Base-by-base conservation (phyloP, 139 green algal genomes). In the Zygnema circumcarinatum region DNA sequence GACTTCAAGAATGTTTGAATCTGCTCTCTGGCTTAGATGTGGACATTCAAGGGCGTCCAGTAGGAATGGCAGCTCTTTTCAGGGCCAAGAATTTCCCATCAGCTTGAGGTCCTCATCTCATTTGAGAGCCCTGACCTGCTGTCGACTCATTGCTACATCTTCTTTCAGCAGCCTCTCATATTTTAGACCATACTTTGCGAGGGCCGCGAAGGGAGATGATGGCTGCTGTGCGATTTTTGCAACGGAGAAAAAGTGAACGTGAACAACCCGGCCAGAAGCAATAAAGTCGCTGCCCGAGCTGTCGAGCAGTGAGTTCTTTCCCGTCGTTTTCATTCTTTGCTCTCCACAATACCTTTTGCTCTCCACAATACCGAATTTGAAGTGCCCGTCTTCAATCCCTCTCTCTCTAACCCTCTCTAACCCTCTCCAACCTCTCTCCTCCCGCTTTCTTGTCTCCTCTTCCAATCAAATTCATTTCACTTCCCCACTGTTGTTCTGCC, bases 221-320 rank as follows among this genome's bases (percentile, higher is more conserved):
- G 78, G 78, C 2, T 78, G 39, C 2, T 35, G 1, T 85, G 78
- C 42, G 29, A n/a, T 38, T 85, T 85, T 67, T 85, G 78, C 78
- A 38, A 75, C 2, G 78, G 78, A 22, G 52, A 76, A 3, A 74
- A 75, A 67, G 78, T 85, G 39, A 85, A 85, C 42, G 78, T 85
- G 40, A 33, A 11, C 2, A 67, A 76, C 20, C 74, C 40, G 2
- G 35, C 33, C 2, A 16, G 75, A 21, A 36, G 20, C 75, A 85
- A 85, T 38, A 85, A 85, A 38, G 78, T 67, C 78, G 78, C 78
- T 85, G 78, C 78, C 78, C 78, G 11, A 35, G 1, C 32, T 85
- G 78, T 38, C 35, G 38, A 7, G 78, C 78, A 2, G 78, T 85
- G 78, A 76, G 78, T 76, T 35, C 39, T 85, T 85, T 2, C 78